phyloP scores from a whole-genome alignment of 2,329 filamentous ascomycete genomes.

The Coleophoma cylindrospora region DNA sequence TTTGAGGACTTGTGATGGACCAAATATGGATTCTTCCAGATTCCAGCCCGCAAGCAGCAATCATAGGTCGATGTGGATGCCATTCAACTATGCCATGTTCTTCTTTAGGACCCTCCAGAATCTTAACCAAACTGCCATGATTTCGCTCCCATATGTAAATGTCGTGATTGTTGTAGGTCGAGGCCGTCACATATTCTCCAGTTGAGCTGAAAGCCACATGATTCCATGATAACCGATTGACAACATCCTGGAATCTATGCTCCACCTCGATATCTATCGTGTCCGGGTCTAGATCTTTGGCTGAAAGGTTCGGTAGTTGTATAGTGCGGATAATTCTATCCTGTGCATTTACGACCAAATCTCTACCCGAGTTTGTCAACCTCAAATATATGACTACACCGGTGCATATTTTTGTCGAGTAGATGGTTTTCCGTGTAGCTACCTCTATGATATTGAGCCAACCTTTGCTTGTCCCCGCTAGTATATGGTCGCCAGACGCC shows the following conservation, averaged over 20 bases:
- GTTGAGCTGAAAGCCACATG: slow-evolving; percentile 93
- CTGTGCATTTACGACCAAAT: slow-evolving; percentile 86
- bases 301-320: slow-evolving; percentile 72
- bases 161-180: slow-evolving; percentile 97
- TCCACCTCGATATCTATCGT: slow-evolving; percentile 87
- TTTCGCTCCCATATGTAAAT: slow-evolving; percentile 97
- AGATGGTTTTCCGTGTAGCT: slow-evolving; percentile 73
- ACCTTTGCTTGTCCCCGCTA: slow-evolving; percentile 91
- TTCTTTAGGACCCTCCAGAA: slow-evolving; percentile 93
- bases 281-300: slow-evolving; percentile 69
- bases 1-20: slow-evolving; percentile 91
- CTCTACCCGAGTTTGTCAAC: slow-evolving; percentile 76
- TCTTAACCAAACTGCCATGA: slow-evolving; percentile 90
- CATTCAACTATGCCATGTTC: slow-evolving; percentile 96
- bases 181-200: slow-evolving; percentile 92
- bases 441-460: slow-evolving; percentile 94
- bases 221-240: slow-evolving; percentile 94
- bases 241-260: slow-evolving; percentile 97
- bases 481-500: slow-evolving; percentile 76
- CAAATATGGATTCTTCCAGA: slow-evolving; percentile 92
- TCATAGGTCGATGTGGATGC: slow-evolving; percentile 83
- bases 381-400: slow-evolving; percentile 86
- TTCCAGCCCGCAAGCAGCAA: slow-evolving; percentile 89
- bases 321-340: slow-evolving; percentile 95
- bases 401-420: slow-evolving; percentile 82